A percentile compares a stretch with the other conserved stretches of the same genome.
These are phyloP conservation scores for Mortierella sp. DNA, from an alignment of 371 early-diverging fungal genomes.

Conservation along the genomic window DNA sequence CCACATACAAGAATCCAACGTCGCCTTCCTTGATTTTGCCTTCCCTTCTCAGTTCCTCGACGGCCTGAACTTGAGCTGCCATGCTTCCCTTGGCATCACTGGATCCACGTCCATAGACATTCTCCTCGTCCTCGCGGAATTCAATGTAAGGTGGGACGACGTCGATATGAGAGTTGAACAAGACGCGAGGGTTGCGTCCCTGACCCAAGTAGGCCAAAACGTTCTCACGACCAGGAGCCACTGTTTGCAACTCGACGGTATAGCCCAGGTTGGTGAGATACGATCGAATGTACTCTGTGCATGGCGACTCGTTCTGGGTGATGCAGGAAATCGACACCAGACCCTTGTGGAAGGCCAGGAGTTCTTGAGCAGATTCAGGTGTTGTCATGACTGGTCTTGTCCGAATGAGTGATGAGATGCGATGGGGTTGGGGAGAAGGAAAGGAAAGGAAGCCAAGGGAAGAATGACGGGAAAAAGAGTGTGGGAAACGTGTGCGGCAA, in stretches of 20 bases:
- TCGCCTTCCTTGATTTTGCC: conserved; percentile 58
- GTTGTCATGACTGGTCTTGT: conserved; percentile 41
- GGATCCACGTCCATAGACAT: conserved; percentile 59
- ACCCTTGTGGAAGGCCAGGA: conserved; percentile 51
- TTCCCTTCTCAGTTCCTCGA: conserved; percentile 55
- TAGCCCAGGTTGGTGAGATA: conserved; percentile 52
- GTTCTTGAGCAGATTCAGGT: conserved; percentile 33
- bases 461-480: background rate
- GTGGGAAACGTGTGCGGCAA: background rate
- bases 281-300: conserved; percentile 38
- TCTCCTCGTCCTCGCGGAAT: conserved; percentile 57
- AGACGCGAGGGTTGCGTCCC: conserved; percentile 43
- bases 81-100: conserved; percentile 61
- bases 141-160: conserved; percentile 59
- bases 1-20: conserved; percentile 58
- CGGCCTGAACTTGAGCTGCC: conserved; percentile 58
- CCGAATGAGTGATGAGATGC: background rate
- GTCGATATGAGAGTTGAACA: conserved; percentile 60
- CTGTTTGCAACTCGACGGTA: conserved; percentile 52
- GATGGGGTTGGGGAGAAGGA: background rate
- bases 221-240: conserved; percentile 55
- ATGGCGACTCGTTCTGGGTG: conserved; percentile 50
- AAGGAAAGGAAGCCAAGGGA: background rate
- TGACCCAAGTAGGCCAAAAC: conserved; percentile 53
- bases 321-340: conserved; percentile 54